Base-by-base conservation (phyloP, 257 asterid genomes). In the Solanum bulbocastanum region DNA sequence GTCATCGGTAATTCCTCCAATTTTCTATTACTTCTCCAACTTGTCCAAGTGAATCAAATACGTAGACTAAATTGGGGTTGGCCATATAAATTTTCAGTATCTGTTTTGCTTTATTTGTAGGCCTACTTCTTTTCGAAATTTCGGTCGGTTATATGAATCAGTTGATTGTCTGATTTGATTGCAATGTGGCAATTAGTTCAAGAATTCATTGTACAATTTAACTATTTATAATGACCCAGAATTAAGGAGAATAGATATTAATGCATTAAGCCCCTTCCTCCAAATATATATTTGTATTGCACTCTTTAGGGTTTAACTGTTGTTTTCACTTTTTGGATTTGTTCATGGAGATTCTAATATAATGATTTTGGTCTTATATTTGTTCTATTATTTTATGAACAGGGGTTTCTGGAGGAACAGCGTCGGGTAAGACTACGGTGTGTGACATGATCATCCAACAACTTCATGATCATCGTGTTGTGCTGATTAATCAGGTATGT, bases 321-420 rank as follows among this genome's bases (percentile, higher is more conserved):
- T 27, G 62, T 42, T 84, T 76, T 33, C 8, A 71, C 33, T 11
- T 78, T 84, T 35, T 15, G 11, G 56, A 65, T 68, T 85, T 68
- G 18, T 56, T 33, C 18, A 33, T 18, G 33, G 60, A 39, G 36
- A 73, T 89, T 81, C 22, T 65, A 8, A 15, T 3, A 32, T 84
- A 84, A 36, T 58, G 65, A 83, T 14, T 56, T 66, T 40, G 72
- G 66, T 87, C 62, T 82, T 44, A 9, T 65, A 13, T 76, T 71
- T 46, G 25, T 30, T n/a, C 52, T 68, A 85, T 87, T 9, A 52
- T 71, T 75, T 16, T 86, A 20, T 56, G 94, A 49, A 87, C 86
- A 97, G 99, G 99, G 88, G 99, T 97, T 91, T 97, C 99, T 32
- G 99, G 99, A 42, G 99, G 99, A 32, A 97, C 99, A 69, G 99